Evolutionary conservation across 192 early-diverging fungal species (phyloP).

Genomic region (Coemansia pectinata): DNA sequence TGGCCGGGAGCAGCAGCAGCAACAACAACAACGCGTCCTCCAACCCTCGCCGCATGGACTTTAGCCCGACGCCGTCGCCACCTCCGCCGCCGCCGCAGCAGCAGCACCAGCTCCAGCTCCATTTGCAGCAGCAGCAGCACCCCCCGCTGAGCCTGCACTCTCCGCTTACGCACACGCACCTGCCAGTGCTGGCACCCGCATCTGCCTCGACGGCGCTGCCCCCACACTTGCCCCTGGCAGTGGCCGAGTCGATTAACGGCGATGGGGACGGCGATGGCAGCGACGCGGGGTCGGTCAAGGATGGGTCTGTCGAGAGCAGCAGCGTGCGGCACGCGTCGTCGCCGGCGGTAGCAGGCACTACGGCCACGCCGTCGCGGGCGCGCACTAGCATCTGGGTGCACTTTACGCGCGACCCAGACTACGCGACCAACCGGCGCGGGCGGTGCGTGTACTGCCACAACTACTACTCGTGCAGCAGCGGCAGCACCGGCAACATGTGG

Average conservation of each 20-base stretch:
- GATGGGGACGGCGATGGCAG: slow-evolving; percentile 34
- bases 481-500: slow-evolving; percentile 58
- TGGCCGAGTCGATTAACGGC: slow-evolving; percentile 24
- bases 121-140: slow-evolving; percentile 9
- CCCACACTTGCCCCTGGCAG: neutral
- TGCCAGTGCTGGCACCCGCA: slow-evolving; percentile 5
- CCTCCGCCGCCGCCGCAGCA: slow-evolving; percentile 16
- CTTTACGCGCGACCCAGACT: slow-evolving; percentile 54
- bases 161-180: slow-evolving; percentile 4
- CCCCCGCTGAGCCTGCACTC: slow-evolving; percentile 6
- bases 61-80: slow-evolving; percentile 53
- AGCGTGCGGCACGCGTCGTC: slow-evolving; percentile 33
- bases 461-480: slow-evolving; percentile 57
- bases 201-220: neutral
- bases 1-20: slow-evolving; percentile 2
- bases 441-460: slow-evolving; percentile 58
- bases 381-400: slow-evolving; percentile 56
- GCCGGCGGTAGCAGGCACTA: slow-evolving; percentile 15
- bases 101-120: neutral
- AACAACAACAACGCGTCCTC: neutral
- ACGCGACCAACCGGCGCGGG: slow-evolving; percentile 54
- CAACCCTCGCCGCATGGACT: slow-evolving; percentile 50
- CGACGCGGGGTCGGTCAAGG: slow-evolving; percentile 38
- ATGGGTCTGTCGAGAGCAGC: slow-evolving; percentile 47
- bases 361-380: slow-evolving; percentile 35